Base-by-base conservation (phyloP, 139 green algal genomes). In the Zygnema circumcarinatum region DNA sequence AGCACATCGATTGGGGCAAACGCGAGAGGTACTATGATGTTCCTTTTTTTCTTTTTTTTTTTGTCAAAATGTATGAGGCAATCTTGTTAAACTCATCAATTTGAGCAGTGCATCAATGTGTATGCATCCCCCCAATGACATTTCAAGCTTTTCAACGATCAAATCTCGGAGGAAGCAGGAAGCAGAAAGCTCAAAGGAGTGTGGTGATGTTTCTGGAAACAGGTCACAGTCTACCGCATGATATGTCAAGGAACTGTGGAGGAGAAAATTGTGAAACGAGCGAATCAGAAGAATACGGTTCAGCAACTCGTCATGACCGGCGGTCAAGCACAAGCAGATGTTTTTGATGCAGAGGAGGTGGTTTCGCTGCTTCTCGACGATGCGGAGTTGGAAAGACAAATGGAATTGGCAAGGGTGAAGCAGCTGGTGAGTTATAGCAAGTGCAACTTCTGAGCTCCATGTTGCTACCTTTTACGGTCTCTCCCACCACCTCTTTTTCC, bases 241-340 rank as follows among this genome's bases (percentile, higher is more conserved):
- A 91, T 93, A n/a, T 92, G 74, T 67, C 52, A 83, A 16, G 67
- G 84, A 38, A 93, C 90, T 36, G 90, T 93, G 40, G 90, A 93
- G 89, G 90, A 93, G 84, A 91, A 92, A 72, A 93, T 93, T 38
- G 56, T 93, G 74, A 90, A 86, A 47, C 83, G 90, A 3, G 90
- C 90, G 22, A 62, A 74, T 3, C 89, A 93, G 83, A 93, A 93
- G 84, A 91, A 91, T 41, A 93, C 76, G 16, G 90, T 93, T 54
- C 89, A 92, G 74, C 73, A 93, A 86, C 74, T 93, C 16, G 90
- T 93, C 35, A 92, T 92, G 89, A 91, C 89, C 11, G 89, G 81
- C 1, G 67, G 32, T 1, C 76, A 32, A 32, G 74, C 38, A 38
- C 79, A 89, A 25, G 41, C 36, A 32, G 86, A 90, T 56, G 67